A percentile compares a stretch with the other conserved stretches of the same genome.
Conservation (phyloP, 257 asterid species). For the Jacaranda mimosifolia region DNA sequence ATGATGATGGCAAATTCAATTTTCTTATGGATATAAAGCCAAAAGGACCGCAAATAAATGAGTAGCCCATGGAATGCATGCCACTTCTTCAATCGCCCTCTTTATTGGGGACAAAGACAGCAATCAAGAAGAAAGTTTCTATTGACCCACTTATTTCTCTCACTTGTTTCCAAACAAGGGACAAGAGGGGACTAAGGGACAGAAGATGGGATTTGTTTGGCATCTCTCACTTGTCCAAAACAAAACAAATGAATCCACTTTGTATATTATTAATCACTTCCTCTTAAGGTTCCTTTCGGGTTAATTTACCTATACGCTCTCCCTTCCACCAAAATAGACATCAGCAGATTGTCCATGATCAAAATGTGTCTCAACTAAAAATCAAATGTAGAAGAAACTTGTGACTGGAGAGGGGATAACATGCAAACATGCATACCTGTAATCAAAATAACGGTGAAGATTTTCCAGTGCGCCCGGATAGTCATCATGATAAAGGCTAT, state of each 20-base stretch:
- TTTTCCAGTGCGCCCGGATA: conserved; percentile 87
- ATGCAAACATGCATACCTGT: conserved; percentile 72
- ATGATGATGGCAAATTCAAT: too few species aligned
- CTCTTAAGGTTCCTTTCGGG: conserved; percentile 20
- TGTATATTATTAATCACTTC: conserved; percentile 1
- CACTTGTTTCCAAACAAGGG: too few species aligned
- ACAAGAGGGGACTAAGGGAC: too few species aligned
- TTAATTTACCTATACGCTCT: background rate
- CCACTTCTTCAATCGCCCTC: too few species aligned
- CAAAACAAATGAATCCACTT: conserved; percentile 3
- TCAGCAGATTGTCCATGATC: conserved; percentile 1
- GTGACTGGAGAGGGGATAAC: conserved; percentile 9
- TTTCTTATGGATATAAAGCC: too few species aligned
- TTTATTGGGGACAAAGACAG: too few species aligned
- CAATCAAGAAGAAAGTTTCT: too few species aligned
- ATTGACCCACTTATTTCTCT: too few species aligned
- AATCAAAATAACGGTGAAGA: conserved; percentile 96
- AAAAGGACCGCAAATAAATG: too few species aligned
- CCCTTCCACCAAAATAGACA: conserved; percentile 19
- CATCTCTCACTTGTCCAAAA: conserved; percentile 9
- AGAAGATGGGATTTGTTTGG: too few species aligned
- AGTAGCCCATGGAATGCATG: too few species aligned
- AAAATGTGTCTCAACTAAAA: conserved; percentile 13
- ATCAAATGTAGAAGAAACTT: conserved; percentile 13
- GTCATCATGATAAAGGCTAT: conserved; percentile 89